Evolutionary conservation across 208 protist species (phyloP).

Genomic region (Crithidia brevicula): DNA sequence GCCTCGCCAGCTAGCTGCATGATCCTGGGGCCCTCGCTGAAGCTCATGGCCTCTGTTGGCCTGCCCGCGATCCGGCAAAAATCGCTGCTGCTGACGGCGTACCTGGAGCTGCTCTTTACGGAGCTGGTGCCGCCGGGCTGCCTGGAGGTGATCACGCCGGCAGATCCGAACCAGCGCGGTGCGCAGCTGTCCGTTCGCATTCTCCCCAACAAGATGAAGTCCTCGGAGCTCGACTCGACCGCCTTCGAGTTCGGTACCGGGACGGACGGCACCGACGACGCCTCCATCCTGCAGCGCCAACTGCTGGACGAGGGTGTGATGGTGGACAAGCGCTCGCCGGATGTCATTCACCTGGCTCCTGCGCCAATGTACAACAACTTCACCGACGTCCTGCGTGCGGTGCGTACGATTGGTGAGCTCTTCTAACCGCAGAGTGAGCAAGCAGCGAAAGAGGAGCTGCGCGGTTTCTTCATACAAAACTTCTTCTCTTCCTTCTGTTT

Average conservation of each 20-base stretch:
- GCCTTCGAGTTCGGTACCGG: slow-evolving; percentile 47
- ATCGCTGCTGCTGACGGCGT: slow-evolving; percentile 87
- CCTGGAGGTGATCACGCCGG: slow-evolving; percentile 87
- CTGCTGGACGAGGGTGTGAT: slow-evolving; percentile 62
- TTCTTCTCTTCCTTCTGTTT: too few relatives aligned
- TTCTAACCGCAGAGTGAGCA: too few relatives aligned
- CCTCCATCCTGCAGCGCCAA: slow-evolving; percentile 48
- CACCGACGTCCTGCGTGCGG: slow-evolving; percentile 77
- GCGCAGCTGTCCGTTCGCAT: slow-evolving; percentile 91
- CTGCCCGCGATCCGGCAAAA: slow-evolving; percentile 83
- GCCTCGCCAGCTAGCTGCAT: slow-evolving; percentile 65
- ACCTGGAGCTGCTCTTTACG: slow-evolving; percentile 88
- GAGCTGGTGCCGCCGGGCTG: slow-evolving; percentile 64
- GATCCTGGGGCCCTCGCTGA: slow-evolving; percentile 77
- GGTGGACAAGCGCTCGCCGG: slow-evolving; percentile 55
- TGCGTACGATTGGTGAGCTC: slow-evolving; percentile 48
- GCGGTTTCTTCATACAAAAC: too few relatives aligned
- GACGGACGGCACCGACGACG: slow-evolving; percentile 42
- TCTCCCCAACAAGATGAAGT: slow-evolving; percentile 49
- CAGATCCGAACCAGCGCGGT: slow-evolving; percentile 79
- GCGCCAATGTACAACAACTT: slow-evolving; percentile 95
- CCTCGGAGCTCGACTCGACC: slow-evolving; percentile 3
- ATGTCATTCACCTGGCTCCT: slow-evolving; percentile 80
- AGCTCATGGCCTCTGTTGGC: slow-evolving; percentile 86
- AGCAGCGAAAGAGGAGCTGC: too few relatives aligned